A percentile compares a stretch with the other conserved stretches of the same genome.
These are phyloP conservation scores for Aquilaria yunnanensis DNA, from an alignment of 345 rosid species.

Conservation along the genomic window DNA sequence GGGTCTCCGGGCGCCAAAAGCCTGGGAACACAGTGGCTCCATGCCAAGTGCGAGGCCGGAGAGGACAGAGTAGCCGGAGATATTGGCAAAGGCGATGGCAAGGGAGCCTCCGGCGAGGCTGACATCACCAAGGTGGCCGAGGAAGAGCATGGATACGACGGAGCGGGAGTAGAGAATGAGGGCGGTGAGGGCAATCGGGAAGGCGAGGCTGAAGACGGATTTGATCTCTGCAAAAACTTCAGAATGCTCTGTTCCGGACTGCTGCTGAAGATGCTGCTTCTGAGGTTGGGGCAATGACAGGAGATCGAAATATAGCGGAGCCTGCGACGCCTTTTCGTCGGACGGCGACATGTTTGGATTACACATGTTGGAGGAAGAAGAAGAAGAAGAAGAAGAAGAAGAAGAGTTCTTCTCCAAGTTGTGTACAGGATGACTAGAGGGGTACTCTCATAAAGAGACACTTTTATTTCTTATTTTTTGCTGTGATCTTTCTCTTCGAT, in stretches of 20 bases:
- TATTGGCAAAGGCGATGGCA: constrained; percentile 93
- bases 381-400: constrained; percentile 9
- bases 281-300: constrained; percentile 23
- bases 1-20: constrained; percentile 83
- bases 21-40: constrained; percentile 96
- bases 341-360: constrained; percentile 28
- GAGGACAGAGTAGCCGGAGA: constrained; percentile 92
- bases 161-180: constrained; percentile 88
- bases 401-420: constrained; percentile 7
- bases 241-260: neutral
- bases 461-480: constrained; percentile 5
- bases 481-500: neutral
- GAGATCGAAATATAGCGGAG: constrained; percentile 36
- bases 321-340: constrained; percentile 26
- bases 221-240: constrained; percentile 51
- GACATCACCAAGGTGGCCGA: constrained; percentile 77
- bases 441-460: constrained; percentile 52
- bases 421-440: constrained; percentile 10
- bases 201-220: constrained; percentile 64
- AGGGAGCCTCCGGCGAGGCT: constrained; percentile 92
- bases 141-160: constrained; percentile 82
- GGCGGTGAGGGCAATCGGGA: constrained; percentile 78
- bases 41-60: constrained; percentile 93
- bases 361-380: constrained; percentile 40
- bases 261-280: constrained; percentile 21